A percentile compares a stretch with the other conserved stretches of the same genome.
Conservation (phyloP, 805 yeast genomes). For the Candida saitoana region DNA sequence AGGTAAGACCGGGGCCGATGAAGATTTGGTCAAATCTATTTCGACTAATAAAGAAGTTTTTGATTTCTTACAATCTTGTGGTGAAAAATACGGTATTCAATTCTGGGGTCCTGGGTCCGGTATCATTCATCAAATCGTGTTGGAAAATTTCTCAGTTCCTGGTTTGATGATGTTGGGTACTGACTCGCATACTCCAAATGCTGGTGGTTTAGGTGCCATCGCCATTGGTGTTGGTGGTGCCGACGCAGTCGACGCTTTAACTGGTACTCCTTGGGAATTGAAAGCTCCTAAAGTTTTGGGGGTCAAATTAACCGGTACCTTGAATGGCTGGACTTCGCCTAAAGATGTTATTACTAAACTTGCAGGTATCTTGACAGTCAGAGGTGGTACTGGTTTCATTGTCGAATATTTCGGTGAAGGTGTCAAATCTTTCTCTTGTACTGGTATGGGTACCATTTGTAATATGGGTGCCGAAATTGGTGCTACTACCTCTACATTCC, state of each 20-base stretch:
- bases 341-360: constrained; percentile 91
- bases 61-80: constrained; percentile 89
- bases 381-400: constrained; percentile 97
- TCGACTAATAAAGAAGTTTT: constrained; percentile 91
- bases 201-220: constrained; percentile 97
- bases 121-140: constrained; percentile 94
- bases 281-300: constrained; percentile 96
- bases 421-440: constrained; percentile 81
- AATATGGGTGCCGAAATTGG: constrained; percentile 99
- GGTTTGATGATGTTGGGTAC: constrained; percentile 97
- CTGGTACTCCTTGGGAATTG: constrained; percentile 98
- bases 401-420: constrained; percentile 98
- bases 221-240: constrained; percentile 99
- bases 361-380: constrained; percentile 90
- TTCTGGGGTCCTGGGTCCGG: constrained; percentile 99
- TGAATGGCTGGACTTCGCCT: constrained; percentile 95
- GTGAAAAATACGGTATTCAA: constrained; percentile 92
- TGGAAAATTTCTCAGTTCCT: constrained; percentile 95
- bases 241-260: constrained; percentile 96
- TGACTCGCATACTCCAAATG: constrained; percentile 98
- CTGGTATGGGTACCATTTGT: constrained; percentile 99
- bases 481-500: constrained; percentile 97
- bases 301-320: constrained; percentile 83
- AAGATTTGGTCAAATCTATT: constrained; percentile 76
- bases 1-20: constrained; percentile 88